Evolutionary conservation across 1,284 basidiomycete species (phyloP).

Genomic region (Leccinum idahoense): DNA sequence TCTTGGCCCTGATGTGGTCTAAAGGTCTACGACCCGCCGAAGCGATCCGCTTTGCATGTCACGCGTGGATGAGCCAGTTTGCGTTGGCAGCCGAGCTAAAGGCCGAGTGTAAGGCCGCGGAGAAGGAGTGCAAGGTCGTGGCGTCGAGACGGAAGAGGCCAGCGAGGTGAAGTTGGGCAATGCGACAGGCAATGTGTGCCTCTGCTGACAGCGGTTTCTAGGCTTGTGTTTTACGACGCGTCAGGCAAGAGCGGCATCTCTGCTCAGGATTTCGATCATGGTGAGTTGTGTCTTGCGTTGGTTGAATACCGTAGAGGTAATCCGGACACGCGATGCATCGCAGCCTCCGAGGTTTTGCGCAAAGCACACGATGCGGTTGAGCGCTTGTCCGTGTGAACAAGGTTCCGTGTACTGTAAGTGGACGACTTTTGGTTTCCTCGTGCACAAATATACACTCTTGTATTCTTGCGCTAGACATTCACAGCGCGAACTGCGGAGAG

Average conservation of each 20-base stretch:
- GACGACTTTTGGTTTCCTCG: background rate
- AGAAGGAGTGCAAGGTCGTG: constrained; percentile 70
- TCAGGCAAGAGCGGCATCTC: constrained; percentile 70
- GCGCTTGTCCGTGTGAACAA: constrained; percentile 64
- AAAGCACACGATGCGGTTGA: constrained; percentile 65
- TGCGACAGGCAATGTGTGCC: background rate
- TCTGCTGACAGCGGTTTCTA: constrained; percentile 23
- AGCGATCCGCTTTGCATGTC: constrained; percentile 82
- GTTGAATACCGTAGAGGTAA: background rate
- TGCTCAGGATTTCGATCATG: constrained; percentile 80
- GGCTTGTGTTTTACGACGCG: constrained; percentile 81
- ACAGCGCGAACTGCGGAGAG: constrained; percentile 59
- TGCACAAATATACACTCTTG: background rate
- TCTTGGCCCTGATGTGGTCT: constrained; percentile 48
- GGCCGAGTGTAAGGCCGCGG: constrained; percentile 81
- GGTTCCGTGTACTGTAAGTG: constrained; percentile 73
- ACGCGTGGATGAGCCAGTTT: constrained; percentile 80
- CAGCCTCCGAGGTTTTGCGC: constrained; percentile 43
- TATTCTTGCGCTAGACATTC: constrained; percentile 45
- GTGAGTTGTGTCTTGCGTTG: constrained; percentile 32
- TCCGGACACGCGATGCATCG: background rate
- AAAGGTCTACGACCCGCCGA: constrained; percentile 66
- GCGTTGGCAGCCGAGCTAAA: constrained; percentile 66
- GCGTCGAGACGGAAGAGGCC: constrained; percentile 69
- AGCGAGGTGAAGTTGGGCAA: constrained; percentile 55